Evolutionary conservation across 148 eudicot genomes (phyloP).

Genomic region (Rhododendron ovatum): DNA sequence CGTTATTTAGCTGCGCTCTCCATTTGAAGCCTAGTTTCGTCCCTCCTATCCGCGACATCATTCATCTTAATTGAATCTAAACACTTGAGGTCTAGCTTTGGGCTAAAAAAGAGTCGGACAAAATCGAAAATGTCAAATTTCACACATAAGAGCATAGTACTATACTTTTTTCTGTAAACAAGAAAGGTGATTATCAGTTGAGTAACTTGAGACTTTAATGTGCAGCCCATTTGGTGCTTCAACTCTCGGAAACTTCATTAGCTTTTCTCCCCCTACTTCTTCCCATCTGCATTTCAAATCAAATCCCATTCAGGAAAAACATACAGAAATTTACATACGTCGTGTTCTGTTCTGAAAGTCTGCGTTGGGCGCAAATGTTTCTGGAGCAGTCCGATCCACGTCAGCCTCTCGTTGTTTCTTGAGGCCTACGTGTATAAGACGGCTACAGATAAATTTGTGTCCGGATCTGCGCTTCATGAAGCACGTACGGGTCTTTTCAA

Average conservation of each 20-base stretch:
- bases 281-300: slow-evolving; percentile 60
- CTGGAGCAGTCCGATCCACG: neutral
- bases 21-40: neutral
- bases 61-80: neutral
- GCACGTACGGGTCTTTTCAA: neutral
- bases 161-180: slow-evolving; percentile 3
- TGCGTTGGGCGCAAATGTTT: neutral
- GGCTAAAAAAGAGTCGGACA: neutral
- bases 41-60: neutral
- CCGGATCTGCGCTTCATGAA: neutral
- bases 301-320: neutral
- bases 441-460: neutral
- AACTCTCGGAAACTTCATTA: slow-evolving; percentile 90
- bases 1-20: too few relatives aligned
- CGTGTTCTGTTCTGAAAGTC: neutral
- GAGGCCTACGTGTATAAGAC: neutral
- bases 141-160: slow-evolving; percentile 6
- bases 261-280: slow-evolving; percentile 76
- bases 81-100: neutral
- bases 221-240: slow-evolving; percentile 89
- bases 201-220: slow-evolving; percentile 56
- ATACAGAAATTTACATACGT: neutral
- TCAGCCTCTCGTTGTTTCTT: neutral
- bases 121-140: slow-evolving; percentile 3
- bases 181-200: slow-evolving; percentile 4